Conservation (phyloP, 2,329 filamentous ascomycete genomes). For the Microcera coccophila region DNA sequence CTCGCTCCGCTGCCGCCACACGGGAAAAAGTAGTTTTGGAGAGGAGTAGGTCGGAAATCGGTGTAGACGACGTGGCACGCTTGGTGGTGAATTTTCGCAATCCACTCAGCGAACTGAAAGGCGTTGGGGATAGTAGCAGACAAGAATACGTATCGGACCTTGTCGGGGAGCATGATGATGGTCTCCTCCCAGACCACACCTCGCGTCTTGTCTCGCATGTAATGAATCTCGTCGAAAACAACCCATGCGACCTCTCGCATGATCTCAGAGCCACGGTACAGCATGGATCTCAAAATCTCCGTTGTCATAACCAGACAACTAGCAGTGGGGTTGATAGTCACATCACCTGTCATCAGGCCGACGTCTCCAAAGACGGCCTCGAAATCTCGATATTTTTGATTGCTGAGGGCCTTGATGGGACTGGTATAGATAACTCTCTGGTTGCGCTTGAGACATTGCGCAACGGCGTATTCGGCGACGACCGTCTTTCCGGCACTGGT, state of each 20-base stretch:
- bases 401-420: conserved; percentile 97
- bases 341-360: conserved; percentile 97
- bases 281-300: conserved; percentile 97
- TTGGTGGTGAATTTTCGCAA: conserved; percentile 94
- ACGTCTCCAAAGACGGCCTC: conserved; percentile 93
- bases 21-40: conserved; percentile 98
- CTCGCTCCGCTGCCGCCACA: conserved; percentile 89
- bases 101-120: conserved; percentile 99
- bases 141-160: conserved; percentile 97
- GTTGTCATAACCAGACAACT: conserved; percentile 99
- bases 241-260: conserved; percentile 99
- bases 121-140: conserved; percentile 98
- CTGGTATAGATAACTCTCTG: conserved; percentile 99
- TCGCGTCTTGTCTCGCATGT: conserved; percentile 89
- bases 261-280: conserved; percentile 96
- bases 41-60: conserved; percentile 91
- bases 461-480: conserved; percentile 96
- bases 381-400: conserved; percentile 98
- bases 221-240: conserved; percentile 97
- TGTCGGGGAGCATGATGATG: conserved; percentile 95
- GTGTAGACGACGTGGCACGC: conserved; percentile 99
- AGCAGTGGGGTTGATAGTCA: conserved; percentile 97
- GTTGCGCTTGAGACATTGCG: conserved; percentile 94
- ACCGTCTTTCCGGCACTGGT: conserved; percentile 98
- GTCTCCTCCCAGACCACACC: conserved; percentile 99